Base-by-base conservation (phyloP, 2,329 filamentous ascomycete genomes). In the Pseudocercospora eumusae region DNA sequence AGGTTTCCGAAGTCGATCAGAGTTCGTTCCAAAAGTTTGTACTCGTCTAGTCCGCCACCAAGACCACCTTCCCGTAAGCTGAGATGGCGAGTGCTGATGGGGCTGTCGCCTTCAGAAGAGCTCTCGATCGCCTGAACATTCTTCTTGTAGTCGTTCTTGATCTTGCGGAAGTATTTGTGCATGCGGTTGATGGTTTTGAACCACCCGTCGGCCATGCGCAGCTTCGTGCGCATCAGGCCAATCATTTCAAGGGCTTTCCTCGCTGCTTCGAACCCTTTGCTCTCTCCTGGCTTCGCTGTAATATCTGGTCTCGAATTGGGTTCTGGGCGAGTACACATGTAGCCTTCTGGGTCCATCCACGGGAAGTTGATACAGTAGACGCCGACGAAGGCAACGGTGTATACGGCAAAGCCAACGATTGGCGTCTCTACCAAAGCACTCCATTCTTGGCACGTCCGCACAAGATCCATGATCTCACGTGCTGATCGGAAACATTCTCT, bases 361-460 rank as follows among this genome's bases (percentile, higher is more conserved):
- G 86, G 86, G 60, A 91, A 91, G 69, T 87, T 84, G 49, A 81
- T 79, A 10, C 84, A 85, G 71, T 91, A 91, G 2, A 89, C 80
- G 33, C 86, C 79, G 15, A 85, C 81, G 68, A 89, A 88, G 0
- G 84, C 83, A 0, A 88, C 86, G 10, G 83, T 84, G 80, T 87
- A 91, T 42, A 88, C 80, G 2, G 87, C 84, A 69, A 89, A 91
- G 3, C 85, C 81, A 3, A 88, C 82, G 33, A 90, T 81, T 0
- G 88, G 86, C 0, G 88, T 91, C 73, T 90, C 84, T 1, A 87
- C 85, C 1, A 90, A 76, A 59, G 84, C 84, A 59, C 84, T 81
- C 73, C 81, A 82, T 58, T 84, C 78, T 60, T 86, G 81, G 69
- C 85, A 88, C 3, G 86, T 84, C 13, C 83, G 80, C 15, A 89